phyloP scores from a whole-genome alignment of 2,329 filamentous ascomycete species.

The Scleromitrula shiraiana region DNA sequence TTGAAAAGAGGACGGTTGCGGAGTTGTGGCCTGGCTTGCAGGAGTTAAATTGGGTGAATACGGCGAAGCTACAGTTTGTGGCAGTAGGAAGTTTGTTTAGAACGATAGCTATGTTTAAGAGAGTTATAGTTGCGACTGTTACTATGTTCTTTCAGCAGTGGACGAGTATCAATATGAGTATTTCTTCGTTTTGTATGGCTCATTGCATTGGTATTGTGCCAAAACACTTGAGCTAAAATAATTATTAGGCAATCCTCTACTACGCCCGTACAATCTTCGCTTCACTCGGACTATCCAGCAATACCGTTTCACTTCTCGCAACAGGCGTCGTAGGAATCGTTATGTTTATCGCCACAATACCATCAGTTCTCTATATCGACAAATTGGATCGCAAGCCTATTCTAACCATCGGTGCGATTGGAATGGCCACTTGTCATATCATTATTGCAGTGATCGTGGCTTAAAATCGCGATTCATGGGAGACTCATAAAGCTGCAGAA shows the following conservation, averaged over 20 bases:
- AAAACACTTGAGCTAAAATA: neutral
- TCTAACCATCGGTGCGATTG: constrained; percentile 55
- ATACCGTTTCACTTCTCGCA: constrained; percentile 50
- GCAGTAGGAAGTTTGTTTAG: constrained; percentile 58
- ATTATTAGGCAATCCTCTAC: constrained; percentile 21
- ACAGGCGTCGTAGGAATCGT: constrained; percentile 65
- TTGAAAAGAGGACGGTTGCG: constrained; percentile 63
- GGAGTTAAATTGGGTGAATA: constrained; percentile 52
- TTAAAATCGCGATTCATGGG: constrained; percentile 51
- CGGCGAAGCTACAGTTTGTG: constrained; percentile 62
- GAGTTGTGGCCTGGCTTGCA: constrained; percentile 60
- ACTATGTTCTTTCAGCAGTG: constrained; percentile 55
- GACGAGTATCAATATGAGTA: constrained; percentile 36
- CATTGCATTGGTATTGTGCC: neutral
- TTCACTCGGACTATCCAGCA: constrained; percentile 36
- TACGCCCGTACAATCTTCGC: constrained; percentile 43
- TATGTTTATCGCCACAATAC: constrained; percentile 61
- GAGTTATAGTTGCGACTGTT: constrained; percentile 54
- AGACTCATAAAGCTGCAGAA: constrained; percentile 48
- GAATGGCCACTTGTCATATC: constrained; percentile 48
- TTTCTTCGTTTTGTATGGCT: neutral
- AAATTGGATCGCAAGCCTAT: constrained; percentile 55
- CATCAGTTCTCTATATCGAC: constrained; percentile 59
- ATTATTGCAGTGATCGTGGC: constrained; percentile 41
- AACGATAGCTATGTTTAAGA: constrained; percentile 57